Evolutionary conservation across 768 basidiomycete species (phyloP).

Genomic region (Pleurotus cornucopiae): DNA sequence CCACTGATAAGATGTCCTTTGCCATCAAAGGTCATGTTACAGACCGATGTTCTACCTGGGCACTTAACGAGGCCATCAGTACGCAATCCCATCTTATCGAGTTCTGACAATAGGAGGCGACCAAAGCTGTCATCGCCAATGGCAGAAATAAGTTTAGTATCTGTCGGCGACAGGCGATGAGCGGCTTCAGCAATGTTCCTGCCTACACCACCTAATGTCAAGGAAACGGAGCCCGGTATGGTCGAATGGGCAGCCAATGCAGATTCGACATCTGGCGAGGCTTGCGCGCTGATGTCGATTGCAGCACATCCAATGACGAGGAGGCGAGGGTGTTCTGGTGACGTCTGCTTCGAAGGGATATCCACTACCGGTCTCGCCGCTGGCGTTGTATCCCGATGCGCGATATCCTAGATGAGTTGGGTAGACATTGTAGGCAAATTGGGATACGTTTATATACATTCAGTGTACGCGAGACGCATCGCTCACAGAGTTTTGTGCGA

Average conservation of each 20-base stretch:
- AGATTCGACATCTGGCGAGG: slow-evolving; percentile 24
- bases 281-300: slow-evolving; percentile 77
- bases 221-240: slow-evolving; percentile 66
- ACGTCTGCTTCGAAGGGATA: neutral
- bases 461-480: neutral
- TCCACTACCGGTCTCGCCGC: neutral
- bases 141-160: slow-evolving; percentile 61
- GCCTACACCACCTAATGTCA: slow-evolving; percentile 85
- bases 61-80: slow-evolving; percentile 62
- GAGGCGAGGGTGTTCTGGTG: slow-evolving; percentile 37
- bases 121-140: slow-evolving; percentile 80
- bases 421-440: neutral
- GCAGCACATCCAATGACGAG: slow-evolving; percentile 85
- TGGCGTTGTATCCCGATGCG: neutral
- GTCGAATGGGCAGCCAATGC: slow-evolving; percentile 58
- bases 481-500: slow-evolving; percentile 23
- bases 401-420: neutral
- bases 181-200: slow-evolving; percentile 95
- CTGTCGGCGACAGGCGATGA: slow-evolving; percentile 51
- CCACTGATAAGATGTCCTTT: slow-evolving; percentile 75
- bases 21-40: slow-evolving; percentile 78
- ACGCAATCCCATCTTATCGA: slow-evolving; percentile 65
- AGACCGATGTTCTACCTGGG: slow-evolving; percentile 64
- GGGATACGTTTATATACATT: neutral
- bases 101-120: slow-evolving; percentile 54